These are phyloP conservation scores for Chlorella sp. DNA, from an alignment of 139 green algal species.

Conservation along the genomic window DNA sequence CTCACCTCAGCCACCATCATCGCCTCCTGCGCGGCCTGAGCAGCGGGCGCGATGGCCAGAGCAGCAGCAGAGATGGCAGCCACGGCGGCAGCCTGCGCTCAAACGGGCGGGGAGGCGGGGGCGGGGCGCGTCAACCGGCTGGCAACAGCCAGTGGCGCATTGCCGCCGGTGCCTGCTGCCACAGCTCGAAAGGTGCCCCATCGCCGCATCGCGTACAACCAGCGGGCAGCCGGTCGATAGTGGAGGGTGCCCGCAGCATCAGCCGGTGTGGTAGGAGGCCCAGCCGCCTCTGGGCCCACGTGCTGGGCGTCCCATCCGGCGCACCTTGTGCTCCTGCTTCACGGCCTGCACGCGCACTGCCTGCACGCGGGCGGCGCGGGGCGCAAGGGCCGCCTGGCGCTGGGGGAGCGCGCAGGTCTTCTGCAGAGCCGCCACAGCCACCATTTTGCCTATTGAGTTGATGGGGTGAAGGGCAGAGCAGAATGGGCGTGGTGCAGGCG, in stretches of 20 bases:
- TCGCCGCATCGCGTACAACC: not conserved
- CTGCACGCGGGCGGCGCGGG: conserved; percentile 3
- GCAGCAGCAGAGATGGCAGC: conserved; percentile 64
- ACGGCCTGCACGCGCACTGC: conserved; percentile 30
- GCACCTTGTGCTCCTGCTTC: conserved; percentile 45
- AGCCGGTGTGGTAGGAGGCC: not conserved
- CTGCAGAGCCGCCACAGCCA: conserved; percentile 18
- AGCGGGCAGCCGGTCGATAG: not conserved
- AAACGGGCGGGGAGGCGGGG: not conserved
- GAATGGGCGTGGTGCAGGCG: not conserved
- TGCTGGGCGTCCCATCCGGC: not conserved
- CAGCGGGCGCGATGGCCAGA: conserved; percentile 71
- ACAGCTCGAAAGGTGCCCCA: not conserved
- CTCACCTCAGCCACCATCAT: conserved; percentile 83
- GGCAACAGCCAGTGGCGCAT: not conserved
- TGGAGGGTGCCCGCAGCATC: not conserved
- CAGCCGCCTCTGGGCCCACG: not conserved
- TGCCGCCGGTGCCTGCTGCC: not conserved
- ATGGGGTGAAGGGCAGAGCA: not conserved
- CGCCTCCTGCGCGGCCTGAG: conserved; percentile 84
- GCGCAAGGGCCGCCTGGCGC: not conserved
- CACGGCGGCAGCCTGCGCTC: conserved; percentile 46
- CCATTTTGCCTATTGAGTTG: not conserved
- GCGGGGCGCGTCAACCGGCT: not conserved
- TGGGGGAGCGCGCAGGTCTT: conserved; percentile 14